Evolutionary conservation across 441 rosid species (phyloP).

Genomic region (Francoa sonchifolia): DNA sequence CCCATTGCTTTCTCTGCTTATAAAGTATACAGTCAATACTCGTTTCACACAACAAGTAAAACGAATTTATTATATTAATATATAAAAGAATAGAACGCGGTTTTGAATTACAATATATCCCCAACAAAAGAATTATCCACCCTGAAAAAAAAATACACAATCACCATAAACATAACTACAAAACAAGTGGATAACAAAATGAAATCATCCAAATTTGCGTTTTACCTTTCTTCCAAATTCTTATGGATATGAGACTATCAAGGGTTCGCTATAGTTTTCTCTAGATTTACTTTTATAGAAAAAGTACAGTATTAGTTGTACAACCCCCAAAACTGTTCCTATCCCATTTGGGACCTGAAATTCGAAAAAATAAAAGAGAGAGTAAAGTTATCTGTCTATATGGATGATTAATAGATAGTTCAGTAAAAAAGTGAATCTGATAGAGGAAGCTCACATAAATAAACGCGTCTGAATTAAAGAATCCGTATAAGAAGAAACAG

Average conservation of each 20-base stretch:
- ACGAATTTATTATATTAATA: too few species aligned
- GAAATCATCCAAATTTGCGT: background rate
- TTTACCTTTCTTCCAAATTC: background rate
- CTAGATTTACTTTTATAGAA: slow-evolving; percentile 26
- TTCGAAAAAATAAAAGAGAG: slow-evolving; percentile 2
- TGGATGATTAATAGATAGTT: background rate
- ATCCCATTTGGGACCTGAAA: slow-evolving; percentile 76
- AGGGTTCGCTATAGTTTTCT: slow-evolving; percentile 30
- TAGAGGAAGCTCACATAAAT: slow-evolving; percentile 37
- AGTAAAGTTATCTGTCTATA: slow-evolving; percentile 1
- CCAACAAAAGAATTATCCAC: too few species aligned
- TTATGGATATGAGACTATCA: slow-evolving; percentile 32
- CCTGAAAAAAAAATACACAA: too few species aligned
- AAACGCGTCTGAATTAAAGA: slow-evolving; percentile 46
- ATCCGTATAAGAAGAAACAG: slow-evolving; percentile 52
- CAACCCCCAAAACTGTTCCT: slow-evolving; percentile 58
- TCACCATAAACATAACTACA: background rate
- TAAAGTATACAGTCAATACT: too few species aligned
- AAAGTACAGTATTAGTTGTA: slow-evolving; percentile 51
- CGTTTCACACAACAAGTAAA: too few species aligned
- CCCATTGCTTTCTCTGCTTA: too few species aligned
- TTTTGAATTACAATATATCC: too few species aligned
- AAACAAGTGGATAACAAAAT: background rate
- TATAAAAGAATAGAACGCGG: too few species aligned
- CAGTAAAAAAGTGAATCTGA: background rate